Conservation (phyloP, 2,329 filamentous ascomycete species). For the Fusarium citri region DNA sequence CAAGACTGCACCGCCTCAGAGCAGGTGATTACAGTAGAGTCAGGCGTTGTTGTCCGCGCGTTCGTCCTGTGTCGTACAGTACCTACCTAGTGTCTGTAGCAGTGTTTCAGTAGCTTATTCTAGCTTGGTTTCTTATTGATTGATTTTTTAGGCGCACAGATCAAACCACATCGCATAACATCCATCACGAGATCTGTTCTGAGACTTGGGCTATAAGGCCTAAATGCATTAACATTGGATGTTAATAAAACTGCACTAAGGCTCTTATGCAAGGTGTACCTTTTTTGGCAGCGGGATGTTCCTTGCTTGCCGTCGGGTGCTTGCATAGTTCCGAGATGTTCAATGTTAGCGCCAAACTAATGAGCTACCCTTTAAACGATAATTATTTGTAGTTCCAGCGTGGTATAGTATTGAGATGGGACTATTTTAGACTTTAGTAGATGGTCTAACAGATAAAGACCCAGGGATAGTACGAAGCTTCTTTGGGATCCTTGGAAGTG, state of each 20-base stretch:
- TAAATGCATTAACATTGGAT: neutral
- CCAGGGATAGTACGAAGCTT: neutral
- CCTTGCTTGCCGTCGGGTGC: conserved; percentile 16
- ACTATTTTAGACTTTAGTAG: neutral
- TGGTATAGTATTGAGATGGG: neutral
- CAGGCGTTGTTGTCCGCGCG: conserved; percentile 12
- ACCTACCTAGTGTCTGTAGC: neutral
- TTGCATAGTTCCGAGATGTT: conserved; percentile 24
- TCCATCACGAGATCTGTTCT: conserved; percentile 13
- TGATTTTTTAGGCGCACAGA: conserved; percentile 1
- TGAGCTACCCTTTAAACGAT: neutral
- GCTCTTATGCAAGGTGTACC: conserved; percentile 8
- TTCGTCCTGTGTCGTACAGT: neutral
- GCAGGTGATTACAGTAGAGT: conserved; percentile 12
- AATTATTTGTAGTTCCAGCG: neutral
- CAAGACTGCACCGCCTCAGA: conserved; percentile 33
- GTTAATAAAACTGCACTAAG: neutral
- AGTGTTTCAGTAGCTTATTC: neutral
- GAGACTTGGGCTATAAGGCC: neutral
- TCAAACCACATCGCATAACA: neutral
- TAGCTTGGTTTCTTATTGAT: neutral
- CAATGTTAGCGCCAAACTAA: conserved; percentile 19
- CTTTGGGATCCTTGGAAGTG: neutral
- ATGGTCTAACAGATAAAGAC: no score
- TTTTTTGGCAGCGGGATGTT: conserved; percentile 23